These are phyloP conservation scores for Uncinocarpus reesii DNA, from an alignment of 2,329 filamentous ascomycete species.

Conservation along the genomic window DNA sequence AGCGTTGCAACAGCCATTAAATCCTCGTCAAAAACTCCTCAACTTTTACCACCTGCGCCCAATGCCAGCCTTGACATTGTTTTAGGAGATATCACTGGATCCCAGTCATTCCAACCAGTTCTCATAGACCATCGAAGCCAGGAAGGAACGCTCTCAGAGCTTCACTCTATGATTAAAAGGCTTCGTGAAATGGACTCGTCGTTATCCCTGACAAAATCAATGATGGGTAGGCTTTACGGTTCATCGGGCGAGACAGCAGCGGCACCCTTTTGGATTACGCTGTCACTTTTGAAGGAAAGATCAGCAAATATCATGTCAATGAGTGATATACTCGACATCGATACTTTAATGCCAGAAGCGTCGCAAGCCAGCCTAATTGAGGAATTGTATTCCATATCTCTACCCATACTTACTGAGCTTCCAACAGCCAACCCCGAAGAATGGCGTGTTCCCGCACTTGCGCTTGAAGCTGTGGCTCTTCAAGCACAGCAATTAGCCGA, in stretches of 20 bases:
- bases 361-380: slow-evolving; percentile 31
- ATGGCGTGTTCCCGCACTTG: slow-evolving; percentile 66
- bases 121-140: slow-evolving; percentile 58
- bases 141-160: slow-evolving; percentile 49
- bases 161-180: slow-evolving; percentile 52
- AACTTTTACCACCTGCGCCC: slow-evolving; percentile 22
- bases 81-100: slow-evolving; percentile 17
- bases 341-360: slow-evolving; percentile 23
- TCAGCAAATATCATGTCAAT: slow-evolving; percentile 45
- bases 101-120: slow-evolving; percentile 47
- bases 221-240: slow-evolving; percentile 54
- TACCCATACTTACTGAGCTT: slow-evolving; percentile 32
- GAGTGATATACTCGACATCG: slow-evolving; percentile 56
- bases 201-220: slow-evolving; percentile 48
- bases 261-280: slow-evolving; percentile 69
- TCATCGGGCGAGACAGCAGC: slow-evolving; percentile 51
- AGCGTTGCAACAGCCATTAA: slow-evolving; percentile 50
- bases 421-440: slow-evolving; percentile 40
- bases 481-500: slow-evolving; percentile 57
- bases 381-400: slow-evolving; percentile 36
- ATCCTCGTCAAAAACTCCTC: slow-evolving; percentile 22
- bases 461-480: slow-evolving; percentile 69
- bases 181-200: slow-evolving; percentile 39
- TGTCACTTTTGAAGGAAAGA: slow-evolving; percentile 56
- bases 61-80: slow-evolving; percentile 22